phyloP scores from a whole-genome alignment of 371 early-diverging fungal species.

The Mucor saturninus region DNA sequence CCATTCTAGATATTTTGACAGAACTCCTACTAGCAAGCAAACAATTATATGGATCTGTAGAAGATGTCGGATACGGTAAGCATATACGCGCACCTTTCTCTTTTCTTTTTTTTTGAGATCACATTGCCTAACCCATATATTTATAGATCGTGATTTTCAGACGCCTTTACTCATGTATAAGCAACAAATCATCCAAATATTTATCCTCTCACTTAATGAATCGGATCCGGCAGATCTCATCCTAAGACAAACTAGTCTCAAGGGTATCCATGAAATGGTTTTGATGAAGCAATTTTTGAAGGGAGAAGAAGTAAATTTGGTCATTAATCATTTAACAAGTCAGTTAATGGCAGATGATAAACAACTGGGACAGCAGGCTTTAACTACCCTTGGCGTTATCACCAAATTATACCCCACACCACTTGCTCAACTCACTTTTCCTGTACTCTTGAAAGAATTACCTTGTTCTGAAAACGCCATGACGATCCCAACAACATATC shows the following conservation, averaged over 20 bases:
- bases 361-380: slow-evolving; percentile 5
- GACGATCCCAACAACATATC: slow-evolving; percentile 1
- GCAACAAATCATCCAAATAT: slow-evolving; percentile 33
- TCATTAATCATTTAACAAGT: slow-evolving; percentile 28
- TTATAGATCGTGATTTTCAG: slow-evolving; percentile 61
- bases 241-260: slow-evolving; percentile 58
- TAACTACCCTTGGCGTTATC: slow-evolving; percentile 22
- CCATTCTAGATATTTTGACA: slow-evolving; percentile 60
- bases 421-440: slow-evolving; percentile 25
- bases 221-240: slow-evolving; percentile 38
- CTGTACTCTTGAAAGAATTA: slow-evolving; percentile 17
- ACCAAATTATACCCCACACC: slow-evolving; percentile 23
- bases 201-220: slow-evolving; percentile 28
- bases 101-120: background rate
- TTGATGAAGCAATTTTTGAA: slow-evolving; percentile 66
- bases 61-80: slow-evolving; percentile 27
- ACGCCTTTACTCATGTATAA: slow-evolving; percentile 67
- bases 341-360: slow-evolving; percentile 20
- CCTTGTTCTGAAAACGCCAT: background rate
- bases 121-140: background rate
- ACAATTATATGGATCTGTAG: slow-evolving; percentile 59
- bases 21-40: slow-evolving; percentile 63
- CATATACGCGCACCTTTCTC: background rate
- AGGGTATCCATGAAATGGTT: slow-evolving; percentile 65
- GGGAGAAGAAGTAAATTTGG: slow-evolving; percentile 49